Base-by-base conservation (phyloP, 352 stramenopile genomes). In the Pythium phragmiticola region DNA sequence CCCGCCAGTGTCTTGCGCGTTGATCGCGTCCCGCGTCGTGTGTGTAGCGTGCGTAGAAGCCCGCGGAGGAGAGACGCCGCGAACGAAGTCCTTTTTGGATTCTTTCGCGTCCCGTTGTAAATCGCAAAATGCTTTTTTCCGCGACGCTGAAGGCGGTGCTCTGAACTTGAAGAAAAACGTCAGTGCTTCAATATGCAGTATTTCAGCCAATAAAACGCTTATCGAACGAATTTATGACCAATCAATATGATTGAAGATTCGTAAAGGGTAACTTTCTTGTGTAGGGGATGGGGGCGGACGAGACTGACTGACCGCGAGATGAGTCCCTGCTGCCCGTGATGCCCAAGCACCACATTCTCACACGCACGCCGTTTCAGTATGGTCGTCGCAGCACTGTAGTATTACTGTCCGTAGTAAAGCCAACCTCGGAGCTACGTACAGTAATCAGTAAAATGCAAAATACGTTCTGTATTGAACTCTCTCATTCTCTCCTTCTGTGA, bases 81-180 rank as follows among this genome's bases (percentile, higher is more conserved):
- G 19, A 52, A 9, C 8, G 39, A 39, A 6, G 7, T 39, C 34
- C 11, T 6, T 3, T 9, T 39, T 6, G 34, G 11, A 14, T 13
- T 39, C 7, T 39, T 39, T 39, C 26, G 26, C 26, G 39, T 46
- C 11, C 8, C 39, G 39, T 21, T 9, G 17, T 46, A 9, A 46
- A 46, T 46, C 17, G 39, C 17, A n/a, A 33, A 52, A 0, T 52
- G 46, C 19, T 52, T 46, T 17, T 2, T 46, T 46, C 39, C 17
- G 16, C 39, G 39, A 17, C 19, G 21, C 46, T 6, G 3, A 30
- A 1, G 26, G 26, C 4, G 26, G 26, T 30, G 26, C 26, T 30
- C 26, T 3, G 26, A 30, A 59, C 58, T 65, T 65, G 58, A 65
- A 65, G 58, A 65, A 65, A 23, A 42, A 65, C 39, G 58, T 65